Base-by-base conservation (phyloP, 176 grass and related monocot species). In the Aegilops tauschii region DNA sequence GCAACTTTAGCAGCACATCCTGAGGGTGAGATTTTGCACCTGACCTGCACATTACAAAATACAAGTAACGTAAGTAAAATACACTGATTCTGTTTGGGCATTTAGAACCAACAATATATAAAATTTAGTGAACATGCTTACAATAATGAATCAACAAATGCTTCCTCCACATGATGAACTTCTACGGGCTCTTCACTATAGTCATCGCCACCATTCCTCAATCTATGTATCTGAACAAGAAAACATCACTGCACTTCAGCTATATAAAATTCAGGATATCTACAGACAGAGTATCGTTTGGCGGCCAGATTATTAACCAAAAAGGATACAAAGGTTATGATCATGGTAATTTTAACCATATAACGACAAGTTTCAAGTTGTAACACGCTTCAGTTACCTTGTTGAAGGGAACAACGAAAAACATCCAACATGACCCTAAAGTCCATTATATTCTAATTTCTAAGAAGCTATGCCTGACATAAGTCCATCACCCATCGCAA, bases 21-120 rank as follows among this genome's bases (percentile, higher is more conserved):
- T 96, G 97, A 88, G 97, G 96, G 73, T 94, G 96, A 86, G 97
- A 92, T 90, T 98, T 96, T 87, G 90, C 85, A 82, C 83, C 92
- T 83, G 94, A 92, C 87, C 97, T 98, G 82, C 16, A 78, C 42
- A 82, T 86, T 68, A 65, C 63, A 70, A 77, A n/a, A 74, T 73
- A 85, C 9, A 87, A 61, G 52, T 61, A 65, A 63, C 20, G 11
- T 67, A 66, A 84, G 42, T 37, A 40, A 29, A 63, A 66, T 13
- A 73, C 12, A 69, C 20, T 67, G 52, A 77, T 45, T 79, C 65
- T 71, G 66, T 12, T 76, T 80, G 42, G 35, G 20, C 59, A 91
- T 45, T 65, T 49, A 76, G 23, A 76, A 52, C 27, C 50, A 79
- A 58, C 39, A 76, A 73, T 79, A 73, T 75, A 39, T 70, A 47